Evolutionary conservation across 352 stramenopile genomes (phyloP).

Genomic region (Globisporangium orthogonon): DNA sequence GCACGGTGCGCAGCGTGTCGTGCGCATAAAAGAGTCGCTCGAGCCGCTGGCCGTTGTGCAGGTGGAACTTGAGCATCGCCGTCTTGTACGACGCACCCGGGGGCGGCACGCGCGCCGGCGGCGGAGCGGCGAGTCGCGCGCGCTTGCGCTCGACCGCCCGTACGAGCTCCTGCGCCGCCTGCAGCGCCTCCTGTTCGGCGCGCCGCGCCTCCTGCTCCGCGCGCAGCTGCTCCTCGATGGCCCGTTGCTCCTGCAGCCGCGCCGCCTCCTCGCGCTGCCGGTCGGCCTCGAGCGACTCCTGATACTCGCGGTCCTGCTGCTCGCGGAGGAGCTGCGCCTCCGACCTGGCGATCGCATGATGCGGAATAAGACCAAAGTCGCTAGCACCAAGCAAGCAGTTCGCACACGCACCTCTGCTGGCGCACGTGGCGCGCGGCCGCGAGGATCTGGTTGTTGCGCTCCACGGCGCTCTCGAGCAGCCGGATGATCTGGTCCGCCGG

Average conservation of each 20-base stretch:
- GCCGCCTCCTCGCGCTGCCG: constrained; percentile 63
- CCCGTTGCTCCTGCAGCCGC: constrained; percentile 36
- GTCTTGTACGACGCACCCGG: constrained; percentile 58
- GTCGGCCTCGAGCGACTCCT: constrained; percentile 89
- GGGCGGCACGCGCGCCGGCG: constrained; percentile 40
- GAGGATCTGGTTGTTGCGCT: constrained; percentile 75
- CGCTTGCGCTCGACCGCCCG: constrained; percentile 58
- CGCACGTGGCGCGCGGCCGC: constrained; percentile 55
- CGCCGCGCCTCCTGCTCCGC: constrained; percentile 8
- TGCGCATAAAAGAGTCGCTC: constrained; percentile 79
- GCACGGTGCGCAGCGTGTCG: constrained; percentile 70
- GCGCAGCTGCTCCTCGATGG: constrained; percentile 22
- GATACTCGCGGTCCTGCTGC: constrained; percentile 92
- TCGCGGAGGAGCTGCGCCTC: constrained; percentile 86
- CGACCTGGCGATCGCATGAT: constrained; percentile 18
- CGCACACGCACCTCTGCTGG: constrained; percentile 37
- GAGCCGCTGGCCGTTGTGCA: constrained; percentile 71
- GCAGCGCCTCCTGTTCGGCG: constrained; percentile 21
- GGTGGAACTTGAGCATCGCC: constrained; percentile 70
- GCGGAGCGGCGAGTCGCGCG: constrained; percentile 28
- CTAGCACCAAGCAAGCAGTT: background rate
- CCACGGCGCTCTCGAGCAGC: constrained; percentile 45
- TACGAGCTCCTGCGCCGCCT: constrained; percentile 25
- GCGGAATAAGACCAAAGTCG: too few relatives aligned
- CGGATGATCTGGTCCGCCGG: constrained; percentile 52